Evolutionary conservation across 495 filamentous ascomycete species (phyloP).

Genomic region (Penicillium antarcticum): DNA sequence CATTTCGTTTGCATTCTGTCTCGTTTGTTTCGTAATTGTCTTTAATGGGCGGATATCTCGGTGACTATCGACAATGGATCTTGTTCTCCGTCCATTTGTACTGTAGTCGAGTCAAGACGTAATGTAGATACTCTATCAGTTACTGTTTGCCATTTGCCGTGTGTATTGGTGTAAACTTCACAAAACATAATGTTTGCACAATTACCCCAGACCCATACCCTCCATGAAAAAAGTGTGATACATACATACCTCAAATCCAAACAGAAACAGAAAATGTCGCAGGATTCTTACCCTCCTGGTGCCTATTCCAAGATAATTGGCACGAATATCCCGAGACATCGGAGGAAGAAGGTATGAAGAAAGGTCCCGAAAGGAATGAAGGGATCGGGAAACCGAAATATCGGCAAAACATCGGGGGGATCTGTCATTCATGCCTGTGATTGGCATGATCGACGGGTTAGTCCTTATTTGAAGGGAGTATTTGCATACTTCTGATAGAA

Average conservation of each 20-base stretch:
- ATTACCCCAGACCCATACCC: too few species aligned
- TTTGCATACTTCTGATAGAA: neutral
- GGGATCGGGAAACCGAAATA: conserved; percentile 2
- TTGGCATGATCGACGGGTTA: neutral
- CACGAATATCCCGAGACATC: neutral
- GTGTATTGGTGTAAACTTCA: too few species aligned
- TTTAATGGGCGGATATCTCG: neutral
- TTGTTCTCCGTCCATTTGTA: neutral
- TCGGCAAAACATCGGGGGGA: neutral
- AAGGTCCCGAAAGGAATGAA: neutral
- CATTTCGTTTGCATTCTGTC: neutral
- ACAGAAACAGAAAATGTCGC: too few species aligned
- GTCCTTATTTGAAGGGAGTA: neutral
- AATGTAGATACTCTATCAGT: too few species aligned
- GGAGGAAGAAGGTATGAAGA: neutral
- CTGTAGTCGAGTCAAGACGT: too few species aligned
- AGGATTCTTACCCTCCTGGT: too few species aligned
- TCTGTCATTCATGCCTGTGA: too few species aligned
- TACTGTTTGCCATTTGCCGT: too few species aligned
- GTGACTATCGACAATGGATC: neutral
- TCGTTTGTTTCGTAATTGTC: neutral
- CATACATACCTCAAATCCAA: too few species aligned
- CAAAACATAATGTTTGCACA: too few species aligned
- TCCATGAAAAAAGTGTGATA: too few species aligned
- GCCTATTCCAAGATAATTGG: neutral